Evolutionary conservation across 805 yeast genomes (phyloP).

Genomic region (Saccharomycopsis oosterbeekiorum): DNA sequence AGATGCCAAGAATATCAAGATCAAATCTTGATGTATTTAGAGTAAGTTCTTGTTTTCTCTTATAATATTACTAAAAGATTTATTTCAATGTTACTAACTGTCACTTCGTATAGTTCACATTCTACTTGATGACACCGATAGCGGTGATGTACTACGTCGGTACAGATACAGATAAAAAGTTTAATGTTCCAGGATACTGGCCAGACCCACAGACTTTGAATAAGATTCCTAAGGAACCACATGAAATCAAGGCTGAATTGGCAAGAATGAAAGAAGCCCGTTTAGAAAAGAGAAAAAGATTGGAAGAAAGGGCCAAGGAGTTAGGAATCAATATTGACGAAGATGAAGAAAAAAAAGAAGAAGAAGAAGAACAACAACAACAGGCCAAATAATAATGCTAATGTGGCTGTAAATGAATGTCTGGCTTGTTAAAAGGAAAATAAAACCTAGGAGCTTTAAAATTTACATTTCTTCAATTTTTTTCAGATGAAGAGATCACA

Average conservation of each 20-base stretch:
- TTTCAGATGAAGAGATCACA: no score
- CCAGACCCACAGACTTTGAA: constrained; percentile 91
- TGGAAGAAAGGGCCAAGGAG: constrained; percentile 64
- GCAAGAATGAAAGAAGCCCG: constrained; percentile 78
- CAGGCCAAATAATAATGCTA: background rate
- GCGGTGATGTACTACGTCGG: constrained; percentile 92
- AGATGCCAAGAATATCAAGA: constrained; percentile 15
- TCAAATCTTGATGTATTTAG: constrained; percentile 17
- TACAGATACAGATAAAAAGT: constrained; percentile 76
- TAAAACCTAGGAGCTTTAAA: no score
- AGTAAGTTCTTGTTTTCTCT: constrained; percentile 7
- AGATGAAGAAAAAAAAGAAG: background rate
- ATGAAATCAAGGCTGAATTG: constrained; percentile 82
- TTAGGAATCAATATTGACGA: constrained; percentile 18
- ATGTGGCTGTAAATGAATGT: background rate
- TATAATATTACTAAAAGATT: background rate
- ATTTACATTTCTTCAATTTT: no score
- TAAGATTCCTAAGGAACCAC: constrained; percentile 86
- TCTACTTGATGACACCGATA: constrained; percentile 78
- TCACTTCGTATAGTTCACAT: constrained; percentile 46
- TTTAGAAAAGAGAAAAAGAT: constrained; percentile 56
- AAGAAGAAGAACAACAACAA: background rate
- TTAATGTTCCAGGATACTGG: constrained; percentile 92
- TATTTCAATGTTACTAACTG: background rate
- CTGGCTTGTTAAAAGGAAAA: background rate